Base-by-base conservation (phyloP, 495 filamentous ascomycete species). In the Penicillium longicatenatum region DNA sequence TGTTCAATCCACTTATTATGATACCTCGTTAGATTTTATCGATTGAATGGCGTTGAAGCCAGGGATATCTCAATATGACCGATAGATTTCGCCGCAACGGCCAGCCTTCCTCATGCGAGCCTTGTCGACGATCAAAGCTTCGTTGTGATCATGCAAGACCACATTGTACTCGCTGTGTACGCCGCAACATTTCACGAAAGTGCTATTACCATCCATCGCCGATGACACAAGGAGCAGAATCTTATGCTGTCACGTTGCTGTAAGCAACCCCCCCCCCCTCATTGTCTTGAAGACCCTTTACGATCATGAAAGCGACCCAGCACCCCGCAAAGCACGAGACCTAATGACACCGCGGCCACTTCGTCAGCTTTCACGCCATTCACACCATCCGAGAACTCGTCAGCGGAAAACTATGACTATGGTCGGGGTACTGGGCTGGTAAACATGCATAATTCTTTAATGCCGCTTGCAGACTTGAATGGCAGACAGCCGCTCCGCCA, bases 101-200 rank as follows among this genome's bases (percentile, higher is more conserved):
- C 1, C 72, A 74, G 43, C 60, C 67, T 29, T 71, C 73, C 33
- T 76, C 74, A 0, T 80, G 76, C 47, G 72, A 80, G 66, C 71
- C 76, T 16, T 80, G 76, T 47, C 70, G 76, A 3, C 75, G 69
- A 52, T 70, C 71, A 7, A 78, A 80, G 53, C 57, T 79, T 22
- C 67, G 72, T 42, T 79, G 75, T 55, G 73, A 78, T 50, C 76
- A 79, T 33, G 33, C 35, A 6, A 51, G 63, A 30, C 77, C 58
- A 16, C 59, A 41, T 20, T 73, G 65, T 57, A 62, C 60, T 39
- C 63, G 53, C 52, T 75, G 62, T 57, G 50, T 48, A 0, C 63
- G 61, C 12, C 63, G 72, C 20, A 59, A 61, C 12, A 53, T 67
- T 4, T 42, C 54, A 9, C 21, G 6, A 22, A 35, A 56, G 7